phyloP scores from a whole-genome alignment of 345 rosid species.

The Bruguiera sexangula region DNA sequence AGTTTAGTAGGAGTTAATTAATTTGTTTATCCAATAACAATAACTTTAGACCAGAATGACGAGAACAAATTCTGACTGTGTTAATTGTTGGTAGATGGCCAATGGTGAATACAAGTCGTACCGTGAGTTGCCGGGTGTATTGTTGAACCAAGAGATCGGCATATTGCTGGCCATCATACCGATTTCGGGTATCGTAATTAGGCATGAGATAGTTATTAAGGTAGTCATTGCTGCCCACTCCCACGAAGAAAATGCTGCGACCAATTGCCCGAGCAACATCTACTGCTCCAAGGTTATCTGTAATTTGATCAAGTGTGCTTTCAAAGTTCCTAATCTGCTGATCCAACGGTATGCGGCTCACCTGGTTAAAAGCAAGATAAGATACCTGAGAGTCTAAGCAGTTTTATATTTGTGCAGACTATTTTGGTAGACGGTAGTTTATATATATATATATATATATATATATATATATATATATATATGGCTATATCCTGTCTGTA shows the following conservation, averaged over 20 bases:
- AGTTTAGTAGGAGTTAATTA: no score
- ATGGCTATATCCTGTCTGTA: no score
- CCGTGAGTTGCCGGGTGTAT: constrained; percentile 67
- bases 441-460: no score
- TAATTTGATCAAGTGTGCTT: constrained; percentile 65
- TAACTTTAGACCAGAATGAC: no score
- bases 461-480: no score
- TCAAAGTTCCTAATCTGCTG: constrained; percentile 78
- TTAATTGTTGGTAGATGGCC: no score
- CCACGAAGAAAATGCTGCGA: constrained; percentile 69
- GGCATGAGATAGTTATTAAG: constrained; percentile 96
- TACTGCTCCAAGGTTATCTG: constrained; percentile 53
- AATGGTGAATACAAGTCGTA: constrained; percentile 18
- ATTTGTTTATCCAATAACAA: no score
- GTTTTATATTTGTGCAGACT: not conserved
- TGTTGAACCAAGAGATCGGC: constrained; percentile 68
- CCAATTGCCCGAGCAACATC: constrained; percentile 47
- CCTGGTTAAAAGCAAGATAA: constrained; percentile 34
- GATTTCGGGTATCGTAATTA: constrained; percentile 66
- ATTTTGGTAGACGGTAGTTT: not conserved
- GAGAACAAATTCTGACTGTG: no score
- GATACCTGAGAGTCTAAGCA: no score
- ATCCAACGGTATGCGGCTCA: constrained; percentile 85
- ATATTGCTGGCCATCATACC: constrained; percentile 64
- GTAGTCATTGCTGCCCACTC: constrained; percentile 99